Conservation (phyloP, 768 basidiomycete genomes). For the Boletales sp. region DNA sequence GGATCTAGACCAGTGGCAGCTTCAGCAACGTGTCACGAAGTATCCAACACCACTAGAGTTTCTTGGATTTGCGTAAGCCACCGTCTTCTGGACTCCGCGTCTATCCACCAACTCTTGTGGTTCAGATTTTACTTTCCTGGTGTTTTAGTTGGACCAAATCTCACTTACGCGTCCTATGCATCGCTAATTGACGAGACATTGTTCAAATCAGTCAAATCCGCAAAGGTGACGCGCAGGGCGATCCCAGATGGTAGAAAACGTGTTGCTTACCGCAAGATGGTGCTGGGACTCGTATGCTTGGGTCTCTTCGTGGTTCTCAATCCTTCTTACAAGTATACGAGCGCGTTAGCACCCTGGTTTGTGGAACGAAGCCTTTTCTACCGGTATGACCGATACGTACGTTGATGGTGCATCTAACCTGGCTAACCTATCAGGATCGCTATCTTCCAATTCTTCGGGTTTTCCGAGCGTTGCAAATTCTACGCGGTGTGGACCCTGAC, state of each 20-base stretch:
- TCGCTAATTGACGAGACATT: conserved; percentile 71
- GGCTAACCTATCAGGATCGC: conserved; percentile 44
- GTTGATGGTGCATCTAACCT: conserved; percentile 2
- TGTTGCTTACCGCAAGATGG: conserved; percentile 81
- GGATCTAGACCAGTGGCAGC: conserved; percentile 89
- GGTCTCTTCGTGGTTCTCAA: conserved; percentile 69
- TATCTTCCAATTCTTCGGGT: conserved; percentile 69
- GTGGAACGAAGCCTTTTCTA: conserved; percentile 38
- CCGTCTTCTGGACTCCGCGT: too few relatives aligned
- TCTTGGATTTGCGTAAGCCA: conserved; percentile 83
- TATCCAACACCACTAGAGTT: conserved; percentile 84
- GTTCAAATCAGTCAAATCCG: conserved; percentile 57
- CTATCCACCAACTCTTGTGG: neutral
- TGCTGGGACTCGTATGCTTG: conserved; percentile 70
- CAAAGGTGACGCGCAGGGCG: conserved; percentile 39
- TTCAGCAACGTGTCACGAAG: conserved; percentile 57
- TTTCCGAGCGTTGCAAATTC: conserved; percentile 86
- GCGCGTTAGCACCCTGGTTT: conserved; percentile 60
- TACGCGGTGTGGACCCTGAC: conserved; percentile 94
- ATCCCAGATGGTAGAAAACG: conserved; percentile 83
- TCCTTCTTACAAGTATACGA: conserved; percentile 54
- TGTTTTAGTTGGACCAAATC: conserved; percentile 85
- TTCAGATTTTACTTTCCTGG: conserved; percentile 96
- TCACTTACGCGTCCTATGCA: conserved; percentile 80
- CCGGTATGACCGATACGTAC: conserved; percentile 27